Evolutionary conservation across 2,329 filamentous ascomycete species (phyloP).

Genomic region (Decorospora gaudefroyi): DNA sequence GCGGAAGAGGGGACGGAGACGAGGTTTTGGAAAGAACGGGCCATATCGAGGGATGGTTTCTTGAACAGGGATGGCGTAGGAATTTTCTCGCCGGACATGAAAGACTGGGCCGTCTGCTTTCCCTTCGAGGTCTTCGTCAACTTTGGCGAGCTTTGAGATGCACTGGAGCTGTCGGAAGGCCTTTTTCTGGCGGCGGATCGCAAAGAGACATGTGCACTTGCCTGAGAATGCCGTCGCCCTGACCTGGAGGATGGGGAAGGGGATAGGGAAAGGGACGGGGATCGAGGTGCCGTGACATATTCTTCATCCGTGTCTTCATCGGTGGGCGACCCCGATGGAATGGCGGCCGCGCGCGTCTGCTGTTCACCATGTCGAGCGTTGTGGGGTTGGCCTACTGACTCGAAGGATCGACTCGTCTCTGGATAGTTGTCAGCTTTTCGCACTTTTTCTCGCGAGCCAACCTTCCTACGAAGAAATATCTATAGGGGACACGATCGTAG

Average conservation of each 20-base stretch:
- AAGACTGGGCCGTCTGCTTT: conserved; percentile 24
- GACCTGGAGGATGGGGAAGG: conserved; percentile 29
- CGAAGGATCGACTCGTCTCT: conserved; percentile 3
- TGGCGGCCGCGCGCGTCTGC: conserved; percentile 18
- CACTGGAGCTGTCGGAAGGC: conserved; percentile 23
- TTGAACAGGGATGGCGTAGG: conserved; percentile 23
- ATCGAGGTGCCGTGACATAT: conserved; percentile 24
- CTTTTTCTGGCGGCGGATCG: conserved; percentile 27
- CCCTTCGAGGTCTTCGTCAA: conserved; percentile 33
- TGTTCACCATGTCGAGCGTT: conserved; percentile 6
- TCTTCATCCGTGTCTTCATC: conserved; percentile 38
- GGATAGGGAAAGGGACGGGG: conserved; percentile 30
- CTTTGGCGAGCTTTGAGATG: conserved; percentile 31
- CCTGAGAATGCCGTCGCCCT: conserved; percentile 27
- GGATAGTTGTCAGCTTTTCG: conserved; percentile 2
- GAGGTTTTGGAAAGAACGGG: conserved; percentile 24
- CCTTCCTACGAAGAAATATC: too few species aligned
- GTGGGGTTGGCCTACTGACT: not conserved
- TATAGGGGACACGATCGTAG: too few species aligned
- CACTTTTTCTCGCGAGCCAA: not conserved
- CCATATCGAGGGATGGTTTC: conserved; percentile 27
- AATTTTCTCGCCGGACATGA: too few species aligned
- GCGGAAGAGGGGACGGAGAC: conserved; percentile 20
- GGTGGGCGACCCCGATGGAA: conserved; percentile 36
- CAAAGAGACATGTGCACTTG: conserved; percentile 32